A percentile compares a stretch with the other conserved stretches of the same genome.
phyloP scores from a whole-genome alignment of 805 yeast genomes.

The Cyberlindnera japonica region DNA sequence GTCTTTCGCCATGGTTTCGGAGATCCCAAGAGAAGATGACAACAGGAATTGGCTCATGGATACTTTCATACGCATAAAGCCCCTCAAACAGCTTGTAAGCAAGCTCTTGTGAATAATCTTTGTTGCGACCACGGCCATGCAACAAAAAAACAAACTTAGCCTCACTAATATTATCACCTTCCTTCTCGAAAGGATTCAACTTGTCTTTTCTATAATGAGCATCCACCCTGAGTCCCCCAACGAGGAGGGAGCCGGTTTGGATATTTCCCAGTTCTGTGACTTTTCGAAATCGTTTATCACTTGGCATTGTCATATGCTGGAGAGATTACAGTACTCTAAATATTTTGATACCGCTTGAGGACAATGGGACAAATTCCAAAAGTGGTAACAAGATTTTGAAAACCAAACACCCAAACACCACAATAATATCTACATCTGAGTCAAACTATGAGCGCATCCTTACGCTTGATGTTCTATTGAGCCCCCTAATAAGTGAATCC shows the following conservation, averaged over 20 bases:
- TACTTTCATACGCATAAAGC: conserved; percentile 1
- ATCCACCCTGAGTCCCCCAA: conserved; percentile 13
- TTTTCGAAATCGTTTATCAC: neutral
- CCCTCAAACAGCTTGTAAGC: conserved; percentile 5
- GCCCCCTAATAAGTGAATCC: too few species aligned
- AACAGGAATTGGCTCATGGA: conserved; percentile 6
- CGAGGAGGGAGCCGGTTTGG: neutral
- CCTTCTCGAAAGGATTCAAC: conserved; percentile 5
- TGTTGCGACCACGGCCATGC: conserved; percentile 10
- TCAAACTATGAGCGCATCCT: too few species aligned
- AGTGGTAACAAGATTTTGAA: too few species aligned
- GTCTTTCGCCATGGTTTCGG: conserved; percentile 23
- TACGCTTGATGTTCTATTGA: too few species aligned
- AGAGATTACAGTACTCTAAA: too few species aligned
- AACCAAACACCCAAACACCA: too few species aligned
- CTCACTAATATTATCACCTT: neutral
- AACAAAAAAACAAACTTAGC: conserved; percentile 6
- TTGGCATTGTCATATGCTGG: too few species aligned
- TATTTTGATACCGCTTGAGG: too few species aligned
- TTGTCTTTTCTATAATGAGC: conserved; percentile 4
- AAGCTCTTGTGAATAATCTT: neutral
- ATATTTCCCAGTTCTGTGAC: too few species aligned
- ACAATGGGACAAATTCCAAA: too few species aligned
- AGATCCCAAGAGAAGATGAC: conserved; percentile 21
- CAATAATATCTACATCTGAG: too few species aligned